Evolutionary conservation across 305 asterid genomes (phyloP).

Genomic region (Fraxinus baroniana): DNA sequence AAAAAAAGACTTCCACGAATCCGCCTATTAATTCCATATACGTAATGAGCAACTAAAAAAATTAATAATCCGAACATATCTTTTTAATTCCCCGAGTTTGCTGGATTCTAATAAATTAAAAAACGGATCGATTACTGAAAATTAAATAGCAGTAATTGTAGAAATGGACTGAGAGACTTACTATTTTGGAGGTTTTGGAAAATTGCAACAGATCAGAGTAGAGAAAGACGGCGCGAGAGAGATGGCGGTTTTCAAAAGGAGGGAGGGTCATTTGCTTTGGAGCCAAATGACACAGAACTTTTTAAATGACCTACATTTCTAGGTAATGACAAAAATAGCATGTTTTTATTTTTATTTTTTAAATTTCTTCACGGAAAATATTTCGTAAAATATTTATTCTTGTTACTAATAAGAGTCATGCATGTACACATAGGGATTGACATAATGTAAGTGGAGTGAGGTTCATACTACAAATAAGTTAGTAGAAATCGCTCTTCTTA

Average conservation of each 20-base stretch:
- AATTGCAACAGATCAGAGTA: conserved; percentile 48
- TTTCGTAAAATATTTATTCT: too few species aligned
- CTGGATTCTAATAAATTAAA: not conserved
- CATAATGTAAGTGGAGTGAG: too few species aligned
- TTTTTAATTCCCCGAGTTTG: conserved; percentile 13
- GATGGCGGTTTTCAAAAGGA: conserved; percentile 57
- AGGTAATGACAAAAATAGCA: not conserved
- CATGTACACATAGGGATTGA: too few species aligned
- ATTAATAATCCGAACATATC: not conserved
- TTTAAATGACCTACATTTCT: not conserved
- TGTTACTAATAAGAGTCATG: too few species aligned
- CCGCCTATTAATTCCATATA: conserved; percentile 7
- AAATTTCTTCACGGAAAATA: too few species aligned
- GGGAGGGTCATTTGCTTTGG: conserved; percentile 46
- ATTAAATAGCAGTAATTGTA: conserved; percentile 17
- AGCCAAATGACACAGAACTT: not conserved
- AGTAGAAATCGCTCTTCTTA: too few species aligned
- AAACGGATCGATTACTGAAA: conserved; percentile 14
- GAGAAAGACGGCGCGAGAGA: conserved; percentile 70
- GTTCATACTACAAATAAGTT: too few species aligned
- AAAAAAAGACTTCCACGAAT: conserved; percentile 9
- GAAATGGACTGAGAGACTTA: conserved; percentile 33
- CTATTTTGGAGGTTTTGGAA: conserved; percentile 30
- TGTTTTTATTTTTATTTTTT: not conserved
- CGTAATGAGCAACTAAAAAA: not conserved